Percentiles rank a stretch among this genome's conserved stretches.
Evolutionary conservation across 441 rosid species (phyloP).

Genomic region (Arabidopsis hybrid): DNA sequence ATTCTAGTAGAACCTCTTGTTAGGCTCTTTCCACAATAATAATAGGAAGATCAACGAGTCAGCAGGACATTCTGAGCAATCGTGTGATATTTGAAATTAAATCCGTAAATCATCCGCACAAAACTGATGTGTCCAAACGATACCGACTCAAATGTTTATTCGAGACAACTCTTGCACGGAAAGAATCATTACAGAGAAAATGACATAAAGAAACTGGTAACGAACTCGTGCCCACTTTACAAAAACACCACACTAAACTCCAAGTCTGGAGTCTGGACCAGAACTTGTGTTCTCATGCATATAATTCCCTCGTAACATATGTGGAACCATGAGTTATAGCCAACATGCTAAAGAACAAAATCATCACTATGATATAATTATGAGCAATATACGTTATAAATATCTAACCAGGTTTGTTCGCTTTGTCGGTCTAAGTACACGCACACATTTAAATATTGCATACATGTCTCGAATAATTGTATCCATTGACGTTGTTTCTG

Average conservation of each 20-base stretch:
- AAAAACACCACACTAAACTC: constrained; percentile 38
- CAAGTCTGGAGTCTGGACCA: constrained; percentile 32
- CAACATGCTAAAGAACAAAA: constrained; percentile 42
- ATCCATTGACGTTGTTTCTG: constrained; percentile 17
- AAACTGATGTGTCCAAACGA: constrained; percentile 26
- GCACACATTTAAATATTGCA: background rate
- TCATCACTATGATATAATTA: constrained; percentile 26
- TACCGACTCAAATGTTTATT: constrained; percentile 22
- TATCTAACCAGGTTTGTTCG: constrained; percentile 18
- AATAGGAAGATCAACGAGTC: constrained; percentile 8
- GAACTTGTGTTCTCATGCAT: constrained; percentile 37
- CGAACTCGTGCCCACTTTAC: constrained; percentile 43
- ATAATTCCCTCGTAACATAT: constrained; percentile 33
- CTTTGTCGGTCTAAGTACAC: constrained; percentile 36
- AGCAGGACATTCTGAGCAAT: constrained; percentile 3
- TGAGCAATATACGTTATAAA: constrained; percentile 15
- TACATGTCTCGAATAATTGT: background rate
- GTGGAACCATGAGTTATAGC: constrained; percentile 33
- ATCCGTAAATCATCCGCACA: constrained; percentile 13
- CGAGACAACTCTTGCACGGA: constrained; percentile 35
- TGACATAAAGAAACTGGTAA: constrained; percentile 44
- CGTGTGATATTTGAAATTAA: constrained; percentile 5
- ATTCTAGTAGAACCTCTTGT: background rate
- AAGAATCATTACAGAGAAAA: constrained; percentile 41
- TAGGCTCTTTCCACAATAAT: background rate